Percentiles rank a stretch among this genome's conserved stretches.
phyloP scores from a whole-genome alignment of 2,329 filamentous ascomycete genomes.

The Penicillium nordicum region DNA sequence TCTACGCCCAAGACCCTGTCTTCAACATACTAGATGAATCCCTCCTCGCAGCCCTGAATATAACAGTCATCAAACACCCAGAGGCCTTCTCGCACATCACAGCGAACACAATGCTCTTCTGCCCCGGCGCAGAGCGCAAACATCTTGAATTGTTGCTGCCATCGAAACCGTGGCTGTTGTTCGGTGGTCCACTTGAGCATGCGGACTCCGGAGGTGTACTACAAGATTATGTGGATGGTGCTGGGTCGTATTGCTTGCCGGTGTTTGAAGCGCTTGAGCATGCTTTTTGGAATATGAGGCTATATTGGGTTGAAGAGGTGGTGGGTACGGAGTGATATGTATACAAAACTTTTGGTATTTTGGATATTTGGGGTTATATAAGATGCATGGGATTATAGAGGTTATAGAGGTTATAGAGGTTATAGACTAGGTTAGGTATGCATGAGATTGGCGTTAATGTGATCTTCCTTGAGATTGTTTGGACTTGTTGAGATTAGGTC shows the following conservation, averaged over 20 bases:
- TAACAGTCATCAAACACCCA: constrained; percentile 48
- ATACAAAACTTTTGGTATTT: neutral
- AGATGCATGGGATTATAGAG: neutral
- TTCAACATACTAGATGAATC: constrained; percentile 43
- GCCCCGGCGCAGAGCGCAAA: constrained; percentile 55
- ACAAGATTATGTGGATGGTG: constrained; percentile 17
- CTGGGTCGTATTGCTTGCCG: constrained; percentile 27
- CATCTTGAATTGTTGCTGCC: constrained; percentile 52
- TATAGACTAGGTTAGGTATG: neutral
- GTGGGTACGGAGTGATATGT: neutral
- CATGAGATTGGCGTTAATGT: neutral
- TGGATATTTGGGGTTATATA: neutral
- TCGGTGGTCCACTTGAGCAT: constrained; percentile 51
- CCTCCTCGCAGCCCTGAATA: constrained; percentile 35
- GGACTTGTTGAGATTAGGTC: neutral
- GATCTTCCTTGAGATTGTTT: too few relatives aligned
- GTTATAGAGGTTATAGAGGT: neutral
- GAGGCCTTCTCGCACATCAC: constrained; percentile 52
- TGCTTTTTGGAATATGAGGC: constrained; percentile 39
- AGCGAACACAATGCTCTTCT: constrained; percentile 55
- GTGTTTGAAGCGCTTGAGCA: constrained; percentile 32
- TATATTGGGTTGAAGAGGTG: constrained; percentile 26
- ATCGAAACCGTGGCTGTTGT: constrained; percentile 51
- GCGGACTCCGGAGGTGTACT: constrained; percentile 25
- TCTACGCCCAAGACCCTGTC: constrained; percentile 56